These are phyloP conservation scores for Austroboletus novae-zelandiae DNA, from an alignment of 1,284 basidiomycete species.

Conservation along the genomic window DNA sequence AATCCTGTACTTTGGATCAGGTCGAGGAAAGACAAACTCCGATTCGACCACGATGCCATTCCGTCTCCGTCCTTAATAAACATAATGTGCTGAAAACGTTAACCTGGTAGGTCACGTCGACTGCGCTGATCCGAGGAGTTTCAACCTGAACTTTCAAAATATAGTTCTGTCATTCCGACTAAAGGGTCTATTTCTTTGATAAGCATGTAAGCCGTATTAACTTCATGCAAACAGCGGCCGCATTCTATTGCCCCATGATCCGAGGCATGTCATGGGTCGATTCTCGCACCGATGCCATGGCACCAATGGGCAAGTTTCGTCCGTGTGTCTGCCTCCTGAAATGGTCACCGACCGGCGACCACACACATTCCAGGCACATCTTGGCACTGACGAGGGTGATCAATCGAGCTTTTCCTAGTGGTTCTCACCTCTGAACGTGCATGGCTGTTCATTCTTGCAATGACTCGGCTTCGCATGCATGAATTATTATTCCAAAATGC, in stretches of 20 bases:
- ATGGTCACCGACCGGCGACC: not conserved
- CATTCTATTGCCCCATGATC: slow-evolving; percentile 7
- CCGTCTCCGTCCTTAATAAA: not conserved
- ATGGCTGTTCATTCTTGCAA: not conserved
- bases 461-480: too few relatives aligned
- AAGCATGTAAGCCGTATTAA: not conserved
- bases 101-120: not conserved
- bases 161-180: not conserved
- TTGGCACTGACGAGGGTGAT: not conserved
- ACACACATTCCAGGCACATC: too few relatives aligned
- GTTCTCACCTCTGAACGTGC: not conserved
- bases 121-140: slow-evolving; percentile 20
- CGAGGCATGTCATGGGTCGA: slow-evolving; percentile 7
- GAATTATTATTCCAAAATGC: too few relatives aligned
- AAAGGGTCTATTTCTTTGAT: slow-evolving; percentile 1
- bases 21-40: not conserved
- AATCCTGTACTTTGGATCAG: not conserved
- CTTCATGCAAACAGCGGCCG: not conserved
- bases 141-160: not conserved
- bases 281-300: not conserved
- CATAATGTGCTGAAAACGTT: not conserved
- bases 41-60: not conserved
- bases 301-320: not conserved
- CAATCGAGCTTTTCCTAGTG: not conserved
- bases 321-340: not conserved